Base-by-base conservation (phyloP, 2,329 filamentous ascomycete species). In the Colletotrichum tropicale region DNA sequence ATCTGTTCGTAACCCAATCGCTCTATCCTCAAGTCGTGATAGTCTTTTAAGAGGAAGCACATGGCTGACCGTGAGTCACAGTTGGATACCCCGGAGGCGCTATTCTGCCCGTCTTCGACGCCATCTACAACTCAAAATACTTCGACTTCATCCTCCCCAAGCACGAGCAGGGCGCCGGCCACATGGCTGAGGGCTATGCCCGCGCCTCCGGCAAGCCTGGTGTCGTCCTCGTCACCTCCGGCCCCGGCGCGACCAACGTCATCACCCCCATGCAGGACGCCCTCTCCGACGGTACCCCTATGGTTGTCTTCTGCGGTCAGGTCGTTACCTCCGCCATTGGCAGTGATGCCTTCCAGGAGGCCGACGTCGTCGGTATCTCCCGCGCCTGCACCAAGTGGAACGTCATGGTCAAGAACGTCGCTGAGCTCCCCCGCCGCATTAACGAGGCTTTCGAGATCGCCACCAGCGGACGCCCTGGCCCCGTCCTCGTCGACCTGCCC, bases 391-490 rank as follows among this genome's bases (percentile, higher is more conserved):
- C 96, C 80, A 98, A 98, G 89, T 99, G 97, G 97, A 98, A 98
- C 81, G 95, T 98, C 76, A 98, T 98, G 96, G 95, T 98, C 65
- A 98, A 98, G 90, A 96, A 94, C 84, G 93, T 98, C 71, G 96
- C 95, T 66, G 97, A 99, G 86, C 90, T 99, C 71, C 97, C 97
- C 66, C 92, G 95, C 81, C 92, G 96, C 78, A 98, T 98, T 83
- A 98, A 98, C 85, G 97, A 98, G 87, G 97, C 97, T 65, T 98
- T 98, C 82, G 96, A 98, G 87, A 98, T 98, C 83, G 97, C 97
- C 55, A 98, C 95, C 56, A 97, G 94, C 81, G 97, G 97, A 76
- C 92, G 97, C 65, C 97, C 97, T 16, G 97, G 97, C 28, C 97
- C 97, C 32, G 97, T 98, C 43, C 91, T 99, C 77, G 96, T 99